These are phyloP conservation scores for Cladosporium sphaerospermum DNA, from an alignment of 2,329 filamentous ascomycete genomes.

Conservation along the genomic window DNA sequence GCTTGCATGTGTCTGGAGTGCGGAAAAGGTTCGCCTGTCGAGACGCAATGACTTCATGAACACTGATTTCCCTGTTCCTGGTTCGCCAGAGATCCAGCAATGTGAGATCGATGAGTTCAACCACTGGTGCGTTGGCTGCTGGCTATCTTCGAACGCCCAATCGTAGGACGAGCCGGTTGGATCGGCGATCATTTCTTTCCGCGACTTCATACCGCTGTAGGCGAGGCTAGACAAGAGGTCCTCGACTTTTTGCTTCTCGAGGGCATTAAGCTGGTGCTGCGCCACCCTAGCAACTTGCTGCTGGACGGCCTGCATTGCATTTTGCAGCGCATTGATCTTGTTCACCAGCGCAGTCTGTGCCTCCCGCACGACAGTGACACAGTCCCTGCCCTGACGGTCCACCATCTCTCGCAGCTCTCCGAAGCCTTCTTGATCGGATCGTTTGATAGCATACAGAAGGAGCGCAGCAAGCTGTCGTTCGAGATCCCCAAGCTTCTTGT, in stretches of 20 bases:
- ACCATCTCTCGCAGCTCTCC: neutral
- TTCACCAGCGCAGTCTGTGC: neutral
- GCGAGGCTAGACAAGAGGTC: neutral
- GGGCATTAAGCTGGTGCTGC: neutral
- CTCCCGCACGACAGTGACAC: neutral
- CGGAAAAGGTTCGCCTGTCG: neutral
- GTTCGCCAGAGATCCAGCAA: neutral
- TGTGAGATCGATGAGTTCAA: neutral
- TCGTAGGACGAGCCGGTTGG: neutral
- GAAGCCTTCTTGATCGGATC: neutral
- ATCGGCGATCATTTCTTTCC: neutral
- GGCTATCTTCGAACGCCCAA: neutral
- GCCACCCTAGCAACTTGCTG: neutral
- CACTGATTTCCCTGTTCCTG: neutral
- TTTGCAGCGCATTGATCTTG: constrained; percentile 5
- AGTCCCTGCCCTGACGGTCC: neutral
- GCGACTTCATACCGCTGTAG: neutral
- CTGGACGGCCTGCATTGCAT: neutral
- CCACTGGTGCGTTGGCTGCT: neutral
- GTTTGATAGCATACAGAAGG: neutral
- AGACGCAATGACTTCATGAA: neutral
- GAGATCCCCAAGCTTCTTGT: neutral
- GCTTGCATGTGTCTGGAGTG: neutral
- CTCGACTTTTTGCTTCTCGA: neutral
- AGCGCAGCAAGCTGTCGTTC: neutral